Percentiles rank a stretch among this genome's conserved stretches.
These are phyloP conservation scores for Cryptococcus maquisensis DNA, from an alignment of 1,284 basidiomycete genomes.

Conservation along the genomic window DNA sequence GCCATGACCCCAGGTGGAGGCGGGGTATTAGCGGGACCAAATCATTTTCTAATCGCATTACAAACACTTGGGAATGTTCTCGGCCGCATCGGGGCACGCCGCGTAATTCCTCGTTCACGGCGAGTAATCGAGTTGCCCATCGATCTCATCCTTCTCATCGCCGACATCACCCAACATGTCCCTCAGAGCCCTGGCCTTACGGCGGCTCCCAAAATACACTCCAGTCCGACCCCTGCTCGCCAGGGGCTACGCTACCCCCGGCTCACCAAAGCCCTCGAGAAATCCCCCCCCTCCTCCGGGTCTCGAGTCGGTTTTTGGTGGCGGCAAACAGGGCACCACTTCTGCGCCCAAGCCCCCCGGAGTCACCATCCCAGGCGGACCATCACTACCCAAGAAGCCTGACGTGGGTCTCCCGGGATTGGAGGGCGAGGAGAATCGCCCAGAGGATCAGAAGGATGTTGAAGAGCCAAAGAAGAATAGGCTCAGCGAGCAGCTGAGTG, in stretches of 20 bases:
- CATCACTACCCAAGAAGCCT: conserved; percentile 29
- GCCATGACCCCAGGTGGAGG: background rate
- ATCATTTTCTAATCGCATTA: background rate
- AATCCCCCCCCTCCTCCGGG: conserved; percentile 40
- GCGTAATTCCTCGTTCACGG: conserved; percentile 1
- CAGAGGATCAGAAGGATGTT: conserved; percentile 27
- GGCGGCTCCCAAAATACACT: conserved; percentile 14
- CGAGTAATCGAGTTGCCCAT: background rate
- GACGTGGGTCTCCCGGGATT: conserved; percentile 28
- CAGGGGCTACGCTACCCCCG: conserved; percentile 31
- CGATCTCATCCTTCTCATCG: conserved; percentile 1
- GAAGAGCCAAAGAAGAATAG: conserved; percentile 31
- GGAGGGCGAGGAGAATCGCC: conserved; percentile 13
- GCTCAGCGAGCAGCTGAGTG: conserved; percentile 32
- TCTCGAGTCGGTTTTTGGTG: conserved; percentile 42
- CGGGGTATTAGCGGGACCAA: background rate
- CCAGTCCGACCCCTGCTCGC: background rate
- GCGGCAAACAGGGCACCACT: conserved; percentile 22
- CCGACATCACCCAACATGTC: conserved; percentile 19
- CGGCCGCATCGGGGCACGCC: background rate
- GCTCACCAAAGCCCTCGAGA: conserved; percentile 29
- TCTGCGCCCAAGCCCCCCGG: conserved; percentile 34
- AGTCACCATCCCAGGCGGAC: conserved; percentile 26
- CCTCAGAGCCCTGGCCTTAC: conserved; percentile 22
- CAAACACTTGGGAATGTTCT: background rate